phyloP scores from a whole-genome alignment of 257 asterid genomes.

The Nicotiana tabacum region DNA sequence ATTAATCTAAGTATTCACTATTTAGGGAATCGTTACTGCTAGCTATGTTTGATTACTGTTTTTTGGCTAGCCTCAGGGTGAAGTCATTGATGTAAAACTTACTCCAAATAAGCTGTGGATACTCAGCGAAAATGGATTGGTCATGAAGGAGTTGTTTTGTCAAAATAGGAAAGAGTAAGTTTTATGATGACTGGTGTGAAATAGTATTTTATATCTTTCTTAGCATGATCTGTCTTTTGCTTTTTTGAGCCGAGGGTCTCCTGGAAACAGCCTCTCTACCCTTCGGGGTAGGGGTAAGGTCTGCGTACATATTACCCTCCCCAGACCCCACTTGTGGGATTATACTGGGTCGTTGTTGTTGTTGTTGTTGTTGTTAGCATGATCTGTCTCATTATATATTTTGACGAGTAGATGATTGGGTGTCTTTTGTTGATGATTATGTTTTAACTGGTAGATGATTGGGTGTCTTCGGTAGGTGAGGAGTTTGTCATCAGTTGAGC shows the following conservation, averaged over 20 bases:
- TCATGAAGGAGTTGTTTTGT: slow-evolving; percentile 49
- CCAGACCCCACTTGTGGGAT: too few species aligned
- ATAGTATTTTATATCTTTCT: neutral
- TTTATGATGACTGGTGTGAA: neutral
- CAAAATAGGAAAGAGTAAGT: slow-evolving; percentile 51
- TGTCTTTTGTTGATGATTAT: neutral
- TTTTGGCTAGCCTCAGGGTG: slow-evolving; percentile 46
- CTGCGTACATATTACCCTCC: too few species aligned
- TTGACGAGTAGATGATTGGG: neutral
- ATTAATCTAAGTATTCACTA: neutral
- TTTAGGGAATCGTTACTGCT: neutral
- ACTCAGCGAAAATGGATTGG: slow-evolving; percentile 69
- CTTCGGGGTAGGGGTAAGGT: too few species aligned
- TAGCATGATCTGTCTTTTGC: neutral
- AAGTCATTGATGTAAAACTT: slow-evolving; percentile 66
- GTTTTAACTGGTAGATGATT: neutral
- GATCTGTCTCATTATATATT: neutral
- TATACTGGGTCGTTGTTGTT: too few species aligned
- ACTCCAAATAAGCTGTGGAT: slow-evolving; percentile 63
- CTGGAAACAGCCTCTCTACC: too few species aligned
- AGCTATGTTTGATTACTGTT: neutral
- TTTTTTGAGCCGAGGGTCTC: too few species aligned
- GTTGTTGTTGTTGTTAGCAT: too few species aligned
- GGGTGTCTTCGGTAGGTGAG: neutral
- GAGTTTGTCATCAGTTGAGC: neutral